Conservation (phyloP, 305 asterid genomes). For the Striga hermonthica region DNA sequence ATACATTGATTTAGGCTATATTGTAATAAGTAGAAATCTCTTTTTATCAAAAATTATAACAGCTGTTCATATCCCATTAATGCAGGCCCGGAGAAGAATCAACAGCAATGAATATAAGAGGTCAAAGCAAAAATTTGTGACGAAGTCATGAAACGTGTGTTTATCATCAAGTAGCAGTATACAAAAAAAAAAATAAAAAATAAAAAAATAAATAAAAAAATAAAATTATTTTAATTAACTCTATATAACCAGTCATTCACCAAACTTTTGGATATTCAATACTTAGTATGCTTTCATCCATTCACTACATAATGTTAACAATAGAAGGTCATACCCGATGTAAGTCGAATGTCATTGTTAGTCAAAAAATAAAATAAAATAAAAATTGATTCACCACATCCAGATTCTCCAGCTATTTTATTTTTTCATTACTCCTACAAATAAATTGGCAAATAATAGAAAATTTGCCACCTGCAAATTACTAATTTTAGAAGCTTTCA, state of each 20-base stretch:
- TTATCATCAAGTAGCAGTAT: constrained; percentile 15
- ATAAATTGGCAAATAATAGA: not conserved
- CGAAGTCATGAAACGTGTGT: constrained; percentile 14
- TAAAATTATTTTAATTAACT: constrained; percentile 11
- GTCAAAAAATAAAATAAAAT: not conserved
- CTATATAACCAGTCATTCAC: not conserved
- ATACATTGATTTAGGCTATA: constrained; percentile 12
- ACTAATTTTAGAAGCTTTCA: constrained; percentile 16
- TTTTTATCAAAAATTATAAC: constrained; percentile 25
- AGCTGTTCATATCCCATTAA: constrained; percentile 22
- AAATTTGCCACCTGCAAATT: constrained; percentile 17
- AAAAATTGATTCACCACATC: constrained; percentile 1
- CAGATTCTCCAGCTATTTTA: not conserved
- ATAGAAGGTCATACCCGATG: not conserved
- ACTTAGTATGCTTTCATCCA: constrained; percentile 15
- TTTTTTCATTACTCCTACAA: not conserved
- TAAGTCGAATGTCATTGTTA: not conserved
- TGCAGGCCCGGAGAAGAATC: constrained; percentile 20
- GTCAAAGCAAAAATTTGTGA: constrained; percentile 4
- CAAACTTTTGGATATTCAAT: not conserved
- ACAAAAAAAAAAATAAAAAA: not conserved
- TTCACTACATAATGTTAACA: constrained; percentile 4
- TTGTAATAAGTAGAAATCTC: constrained; percentile 15
- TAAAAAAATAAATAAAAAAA: too few species aligned
- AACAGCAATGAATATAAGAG: constrained; percentile 10